phyloP scores from a whole-genome alignment of 345 rosid species.

The Pistacia integerrima region DNA sequence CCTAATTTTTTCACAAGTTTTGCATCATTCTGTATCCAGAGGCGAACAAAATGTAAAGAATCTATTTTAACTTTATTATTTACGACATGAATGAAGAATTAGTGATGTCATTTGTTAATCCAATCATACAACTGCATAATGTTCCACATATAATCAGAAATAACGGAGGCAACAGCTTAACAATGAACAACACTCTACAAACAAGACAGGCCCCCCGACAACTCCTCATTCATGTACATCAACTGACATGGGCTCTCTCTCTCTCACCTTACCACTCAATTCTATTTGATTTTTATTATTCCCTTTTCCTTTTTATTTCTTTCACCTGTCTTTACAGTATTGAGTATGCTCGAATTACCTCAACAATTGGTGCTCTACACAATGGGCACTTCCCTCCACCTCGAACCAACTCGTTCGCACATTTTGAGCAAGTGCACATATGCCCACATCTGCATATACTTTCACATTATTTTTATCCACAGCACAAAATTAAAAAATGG shows the following conservation, averaged over 20 bases:
- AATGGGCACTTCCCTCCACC: conserved; percentile 94
- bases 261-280: conserved; percentile 23
- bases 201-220: conserved; percentile 10
- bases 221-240: conserved; percentile 16
- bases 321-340: conserved; percentile 57
- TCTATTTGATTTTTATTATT: conserved; percentile 19
- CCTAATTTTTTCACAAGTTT: too few species aligned
- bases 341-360: conserved; percentile 97
- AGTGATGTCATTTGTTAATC: conserved; percentile 45
- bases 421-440: conserved; percentile 97
- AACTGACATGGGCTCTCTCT: conserved; percentile 14
- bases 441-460: conserved; percentile 82
- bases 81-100: conserved; percentile 46
- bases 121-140: conserved; percentile 44
- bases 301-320: not conserved
- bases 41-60: conserved; percentile 11
- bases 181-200: conserved; percentile 25
- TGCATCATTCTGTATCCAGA: too few species aligned
- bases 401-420: conserved; percentile 88
- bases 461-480: not conserved
- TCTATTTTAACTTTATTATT: conserved; percentile 37
- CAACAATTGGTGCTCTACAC: conserved; percentile 93
- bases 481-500: not conserved
- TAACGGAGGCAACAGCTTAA: conserved; percentile 30
- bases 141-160: conserved; percentile 45